phyloP scores from a whole-genome alignment of 2,329 filamentous ascomycete species.

The Ceratocystis colombiana region DNA sequence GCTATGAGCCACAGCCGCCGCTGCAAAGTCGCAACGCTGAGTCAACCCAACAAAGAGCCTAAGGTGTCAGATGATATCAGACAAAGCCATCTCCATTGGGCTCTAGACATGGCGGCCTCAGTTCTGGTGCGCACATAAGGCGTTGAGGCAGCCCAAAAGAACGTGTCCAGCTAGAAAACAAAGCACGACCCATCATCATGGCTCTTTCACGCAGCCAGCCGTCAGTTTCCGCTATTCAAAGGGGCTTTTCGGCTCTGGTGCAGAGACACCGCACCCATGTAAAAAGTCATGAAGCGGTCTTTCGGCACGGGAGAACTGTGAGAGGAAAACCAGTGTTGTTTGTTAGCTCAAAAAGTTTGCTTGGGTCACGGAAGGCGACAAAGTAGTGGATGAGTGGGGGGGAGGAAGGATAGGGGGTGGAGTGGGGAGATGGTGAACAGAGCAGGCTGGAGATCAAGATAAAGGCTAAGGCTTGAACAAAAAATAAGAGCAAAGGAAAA shows the following conservation, averaged over 20 bases:
- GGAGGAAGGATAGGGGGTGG: not conserved
- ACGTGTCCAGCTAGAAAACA: not conserved
- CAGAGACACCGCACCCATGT: constrained; percentile 2
- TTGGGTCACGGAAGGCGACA: constrained; percentile 13
- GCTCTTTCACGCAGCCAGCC: not conserved
- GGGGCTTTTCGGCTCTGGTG: constrained; percentile 16
- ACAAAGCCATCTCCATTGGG: not conserved
- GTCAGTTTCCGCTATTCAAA: constrained; percentile 17
- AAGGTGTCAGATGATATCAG: not conserved
- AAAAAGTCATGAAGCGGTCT: constrained; percentile 36
- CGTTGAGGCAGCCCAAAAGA: not conserved
- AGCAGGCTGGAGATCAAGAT: too few relatives aligned
- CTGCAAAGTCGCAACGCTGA: not conserved
- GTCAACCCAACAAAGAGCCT: not conserved
- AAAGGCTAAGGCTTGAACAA: not conserved
- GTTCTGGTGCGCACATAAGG: not conserved
- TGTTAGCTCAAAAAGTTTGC: constrained; percentile 20
- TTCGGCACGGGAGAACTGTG: constrained; percentile 43
- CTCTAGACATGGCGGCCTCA: not conserved
- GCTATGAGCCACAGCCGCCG: not conserved
- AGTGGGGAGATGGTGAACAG: not conserved
- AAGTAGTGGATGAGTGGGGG: not conserved
- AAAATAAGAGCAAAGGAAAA: not conserved
- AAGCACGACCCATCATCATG: not conserved
- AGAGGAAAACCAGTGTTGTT: constrained; percentile 16